Evolutionary conservation across 148 eudicot species (phyloP), one percentile per base, ranked within the genome.

Genomic region (Chenopodium formosanum): DNA sequence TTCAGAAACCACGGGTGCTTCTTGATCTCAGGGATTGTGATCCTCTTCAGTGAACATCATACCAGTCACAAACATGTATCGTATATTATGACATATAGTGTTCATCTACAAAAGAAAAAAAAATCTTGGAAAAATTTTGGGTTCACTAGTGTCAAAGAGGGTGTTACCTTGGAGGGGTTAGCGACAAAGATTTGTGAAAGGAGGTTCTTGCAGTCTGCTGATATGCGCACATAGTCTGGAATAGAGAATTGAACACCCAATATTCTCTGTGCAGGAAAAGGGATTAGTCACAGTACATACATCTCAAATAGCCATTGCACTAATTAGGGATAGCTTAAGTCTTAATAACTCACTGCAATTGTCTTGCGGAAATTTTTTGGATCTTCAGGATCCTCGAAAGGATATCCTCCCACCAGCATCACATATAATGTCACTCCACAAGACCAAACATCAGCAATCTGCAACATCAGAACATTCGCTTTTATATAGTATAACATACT

Each of bases 401-500:
- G 99, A 85, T 95, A 95, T 68, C 87, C 96, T 83, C 99, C 99
- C n/a, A 95, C 94, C 81, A 95, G 86, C 99, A 95, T 95, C 75
- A 95, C 99, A 75, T 92, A 95, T 32, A 95, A 85, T 70, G 99
- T 95, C 84, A 95, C 99, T 34, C 99, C 99, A 81, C 97, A 92
- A 3, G 99, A 95, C 99, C 99, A 95, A 48, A 95, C 99, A 90
- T 95, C 97, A 60, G 99, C 97, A 78, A 95, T 92, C 99, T 95
- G 84, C 76, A 82, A 23, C 62, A 69, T 12, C 62, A 4, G 22
- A 56, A 17, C 62, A 12, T 12, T 56, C 5, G 17, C 22, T 56
- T 25, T 25, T 25, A 25, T 12, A 53, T 53, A 53, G 22, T 56
- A 56, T 14, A 53, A 53, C 62, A 3, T 12, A 56, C 4, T 17